Percentiles rank a stretch among this genome's conserved stretches.
Conservation (phyloP, 2,329 filamentous ascomycete genomes). For the Pseudocercospora vitis region DNA sequence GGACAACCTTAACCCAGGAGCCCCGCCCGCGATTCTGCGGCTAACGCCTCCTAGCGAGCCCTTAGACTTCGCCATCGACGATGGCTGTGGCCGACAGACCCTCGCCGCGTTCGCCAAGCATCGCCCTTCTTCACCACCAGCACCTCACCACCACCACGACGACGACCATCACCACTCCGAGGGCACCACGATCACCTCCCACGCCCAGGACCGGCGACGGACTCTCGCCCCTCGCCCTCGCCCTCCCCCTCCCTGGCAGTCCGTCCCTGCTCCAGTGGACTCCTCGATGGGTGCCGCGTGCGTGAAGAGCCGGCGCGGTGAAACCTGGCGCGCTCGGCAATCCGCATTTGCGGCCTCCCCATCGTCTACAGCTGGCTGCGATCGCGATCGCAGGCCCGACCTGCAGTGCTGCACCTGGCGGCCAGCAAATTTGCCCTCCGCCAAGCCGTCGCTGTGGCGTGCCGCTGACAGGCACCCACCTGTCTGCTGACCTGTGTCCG, state of each 20-base stretch:
- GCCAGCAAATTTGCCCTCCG: constrained; percentile 6
- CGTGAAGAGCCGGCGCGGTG: constrained; percentile 4
- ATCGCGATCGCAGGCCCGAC: constrained; percentile 4
- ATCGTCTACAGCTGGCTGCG: background rate
- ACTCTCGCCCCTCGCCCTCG: no score
- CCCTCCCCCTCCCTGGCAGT: no score
- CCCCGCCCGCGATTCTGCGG: constrained; percentile 2
- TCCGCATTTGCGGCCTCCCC: background rate
- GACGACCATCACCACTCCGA: background rate
- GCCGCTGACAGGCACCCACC: constrained; percentile 6
- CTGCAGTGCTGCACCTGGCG: background rate
- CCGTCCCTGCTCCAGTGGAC: no score
- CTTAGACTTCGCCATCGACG: constrained; percentile 5
- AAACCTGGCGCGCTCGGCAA: constrained; percentile 7
- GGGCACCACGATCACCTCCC: no score
- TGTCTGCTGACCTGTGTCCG: constrained; percentile 4
- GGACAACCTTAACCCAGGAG: constrained; percentile 2
- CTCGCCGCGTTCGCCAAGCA: constrained; percentile 4
- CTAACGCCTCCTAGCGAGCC: background rate
- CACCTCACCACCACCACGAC: background rate
- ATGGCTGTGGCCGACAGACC: background rate
- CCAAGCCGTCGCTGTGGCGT: constrained; percentile 9
- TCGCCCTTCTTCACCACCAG: background rate
- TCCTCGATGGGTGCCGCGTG: constrained; percentile 1
- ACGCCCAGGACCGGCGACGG: no score